phyloP scores from a whole-genome alignment of 305 asterid species.

The Nicotiana rustica region DNA sequence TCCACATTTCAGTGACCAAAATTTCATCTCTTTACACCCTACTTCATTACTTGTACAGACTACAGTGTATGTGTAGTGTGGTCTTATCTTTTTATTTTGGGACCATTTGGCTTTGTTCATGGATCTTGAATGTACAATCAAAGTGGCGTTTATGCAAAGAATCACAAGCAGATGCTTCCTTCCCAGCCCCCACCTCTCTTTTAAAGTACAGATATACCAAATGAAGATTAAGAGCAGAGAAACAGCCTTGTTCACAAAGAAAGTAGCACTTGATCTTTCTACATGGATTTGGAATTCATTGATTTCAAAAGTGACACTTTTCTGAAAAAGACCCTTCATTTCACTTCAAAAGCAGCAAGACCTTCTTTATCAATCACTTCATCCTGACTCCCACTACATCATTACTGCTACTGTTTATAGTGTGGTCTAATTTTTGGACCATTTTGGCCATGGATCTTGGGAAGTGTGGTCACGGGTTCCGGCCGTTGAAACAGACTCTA shows the following conservation, averaged over 20 bases:
- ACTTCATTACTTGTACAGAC: background rate
- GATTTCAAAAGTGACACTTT: slow-evolving; percentile 24
- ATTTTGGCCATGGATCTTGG: background rate
- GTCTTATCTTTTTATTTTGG: background rate
- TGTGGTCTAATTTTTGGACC: slow-evolving; percentile 22
- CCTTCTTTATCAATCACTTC: slow-evolving; percentile 21
- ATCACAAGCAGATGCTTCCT: background rate
- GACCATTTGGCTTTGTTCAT: slow-evolving; percentile 1
- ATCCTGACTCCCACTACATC: slow-evolving; percentile 3
- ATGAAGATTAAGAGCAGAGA: background rate
- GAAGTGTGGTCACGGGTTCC: too few species aligned
- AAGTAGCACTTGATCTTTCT: background rate
- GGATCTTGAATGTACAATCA: slow-evolving; percentile 6
- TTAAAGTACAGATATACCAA: slow-evolving; percentile 4
- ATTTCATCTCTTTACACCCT: background rate
- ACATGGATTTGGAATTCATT: background rate
- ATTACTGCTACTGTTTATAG: background rate
- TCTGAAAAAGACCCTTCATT: slow-evolving; percentile 1
- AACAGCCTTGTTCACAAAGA: background rate
- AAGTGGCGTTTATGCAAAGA: slow-evolving; percentile 26
- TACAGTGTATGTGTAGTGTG: background rate
- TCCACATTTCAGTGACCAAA: background rate
- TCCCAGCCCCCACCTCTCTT: slow-evolving; percentile 11
- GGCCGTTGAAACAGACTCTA: too few species aligned
- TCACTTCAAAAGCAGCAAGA: background rate